phyloP scores from a whole-genome alignment of 148 eudicot genomes.

The Polygonum maritimum region DNA sequence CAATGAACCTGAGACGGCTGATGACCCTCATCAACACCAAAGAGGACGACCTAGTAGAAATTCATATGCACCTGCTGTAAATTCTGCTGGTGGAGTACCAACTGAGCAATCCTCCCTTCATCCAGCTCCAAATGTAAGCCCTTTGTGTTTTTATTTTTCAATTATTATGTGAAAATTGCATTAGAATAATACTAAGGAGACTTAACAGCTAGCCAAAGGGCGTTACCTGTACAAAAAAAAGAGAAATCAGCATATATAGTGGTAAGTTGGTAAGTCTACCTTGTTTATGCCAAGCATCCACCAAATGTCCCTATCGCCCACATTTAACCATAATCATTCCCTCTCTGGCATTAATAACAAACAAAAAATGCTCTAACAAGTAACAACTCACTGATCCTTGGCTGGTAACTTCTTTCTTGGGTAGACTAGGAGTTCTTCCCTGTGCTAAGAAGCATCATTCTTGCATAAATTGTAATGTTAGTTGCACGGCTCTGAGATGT shows the following conservation, averaged over 20 bases:
- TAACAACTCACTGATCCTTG: too few relatives aligned
- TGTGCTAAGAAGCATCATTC: background rate
- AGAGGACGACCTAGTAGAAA: background rate
- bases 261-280: too few relatives aligned
- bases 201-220: too few relatives aligned
- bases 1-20: background rate
- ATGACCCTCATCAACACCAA: background rate
- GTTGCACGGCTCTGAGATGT: background rate
- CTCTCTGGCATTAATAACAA: too few relatives aligned
- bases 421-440: background rate
- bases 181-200: too few relatives aligned
- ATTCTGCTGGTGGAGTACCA: background rate
- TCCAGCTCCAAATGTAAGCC: slow-evolving; percentile 2
- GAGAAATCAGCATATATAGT: too few relatives aligned
- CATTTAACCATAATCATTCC: too few relatives aligned
- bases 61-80: background rate
- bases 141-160: background rate
- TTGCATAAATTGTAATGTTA: background rate
- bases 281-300: too few relatives aligned
- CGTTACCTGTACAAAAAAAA: background rate
- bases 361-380: too few relatives aligned
- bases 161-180: background rate
- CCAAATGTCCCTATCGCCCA: too few relatives aligned
- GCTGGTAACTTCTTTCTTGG: background rate
- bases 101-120: background rate